phyloP scores from a whole-genome alignment of 78 protist species.

The Cavenderia fasciculata region DNA sequence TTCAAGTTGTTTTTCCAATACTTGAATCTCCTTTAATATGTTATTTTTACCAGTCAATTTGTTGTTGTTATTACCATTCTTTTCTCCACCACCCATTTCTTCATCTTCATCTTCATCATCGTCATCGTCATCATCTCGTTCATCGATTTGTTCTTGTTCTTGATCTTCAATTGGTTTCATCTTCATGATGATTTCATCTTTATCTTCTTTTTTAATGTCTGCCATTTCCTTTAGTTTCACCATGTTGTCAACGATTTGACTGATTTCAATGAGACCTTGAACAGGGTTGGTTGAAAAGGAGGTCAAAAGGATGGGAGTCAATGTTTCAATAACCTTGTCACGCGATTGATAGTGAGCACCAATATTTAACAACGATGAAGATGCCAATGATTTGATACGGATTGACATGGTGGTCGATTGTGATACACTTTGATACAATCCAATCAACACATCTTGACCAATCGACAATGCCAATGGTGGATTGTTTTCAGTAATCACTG shows the following conservation, averaged over 20 bases:
- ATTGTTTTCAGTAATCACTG: constrained; percentile 59
- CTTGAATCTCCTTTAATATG: background rate
- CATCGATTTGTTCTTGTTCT: constrained; percentile 5
- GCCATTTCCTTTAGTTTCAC: background rate
- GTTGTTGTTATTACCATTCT: background rate
- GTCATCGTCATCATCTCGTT: background rate
- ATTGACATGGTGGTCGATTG: background rate
- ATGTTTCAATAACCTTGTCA: constrained; percentile 34
- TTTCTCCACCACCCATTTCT: background rate
- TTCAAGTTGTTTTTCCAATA: constrained; percentile 11
- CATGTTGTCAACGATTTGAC: too few species aligned
- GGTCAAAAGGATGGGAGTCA: constrained; percentile 47
- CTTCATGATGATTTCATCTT: constrained; percentile 18
- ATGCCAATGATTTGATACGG: constrained; percentile 11
- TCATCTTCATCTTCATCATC: background rate
- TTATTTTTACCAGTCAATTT: background rate
- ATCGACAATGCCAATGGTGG: background rate
- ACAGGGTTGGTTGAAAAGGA: background rate
- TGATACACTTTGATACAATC: constrained; percentile 4
- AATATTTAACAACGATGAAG: constrained; percentile 28
- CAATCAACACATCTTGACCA: constrained; percentile 12
- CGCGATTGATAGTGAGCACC: constrained; percentile 35
- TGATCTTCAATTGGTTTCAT: too few species aligned
- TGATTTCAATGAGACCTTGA: background rate
- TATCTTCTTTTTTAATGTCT: background rate